Evolutionary conservation across 2,329 filamentous ascomycete species (phyloP).

Genomic region (Penicillium sp.): DNA sequence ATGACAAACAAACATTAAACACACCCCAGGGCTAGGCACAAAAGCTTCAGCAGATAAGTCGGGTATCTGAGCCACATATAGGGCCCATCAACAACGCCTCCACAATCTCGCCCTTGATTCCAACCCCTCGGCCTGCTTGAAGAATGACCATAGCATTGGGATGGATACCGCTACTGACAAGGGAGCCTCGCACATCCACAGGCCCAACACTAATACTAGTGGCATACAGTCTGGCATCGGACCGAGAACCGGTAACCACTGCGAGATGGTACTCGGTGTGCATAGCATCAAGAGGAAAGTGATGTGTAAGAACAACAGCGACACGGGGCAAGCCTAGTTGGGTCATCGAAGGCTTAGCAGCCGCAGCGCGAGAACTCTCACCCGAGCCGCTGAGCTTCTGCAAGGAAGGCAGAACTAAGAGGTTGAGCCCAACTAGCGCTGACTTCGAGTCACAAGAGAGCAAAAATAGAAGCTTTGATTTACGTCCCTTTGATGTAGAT

Average conservation of each 20-base stretch:
- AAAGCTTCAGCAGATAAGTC: neutral
- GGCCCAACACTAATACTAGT: conserved; percentile 73
- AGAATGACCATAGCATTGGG: conserved; percentile 81
- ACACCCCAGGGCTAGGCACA: too few species aligned
- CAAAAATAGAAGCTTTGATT: conserved; percentile 75
- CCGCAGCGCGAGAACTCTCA: conserved; percentile 2
- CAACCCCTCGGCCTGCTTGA: conserved; percentile 46
- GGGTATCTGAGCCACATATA: conserved; percentile 24
- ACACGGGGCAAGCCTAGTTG: conserved; percentile 71
- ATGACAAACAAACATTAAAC: too few species aligned
- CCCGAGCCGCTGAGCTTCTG: conserved; percentile 72
- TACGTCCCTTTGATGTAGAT: conserved; percentile 51
- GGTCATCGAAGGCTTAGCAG: conserved; percentile 40
- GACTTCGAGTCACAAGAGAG: conserved; percentile 91
- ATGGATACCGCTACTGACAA: conserved; percentile 75
- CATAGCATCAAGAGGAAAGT: conserved; percentile 69
- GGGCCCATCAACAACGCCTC: conserved; percentile 76
- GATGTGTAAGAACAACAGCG: conserved; percentile 68
- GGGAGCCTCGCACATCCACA: neutral
- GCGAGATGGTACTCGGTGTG: conserved; percentile 86
- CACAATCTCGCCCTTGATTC: conserved; percentile 68
- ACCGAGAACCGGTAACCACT: conserved; percentile 61
- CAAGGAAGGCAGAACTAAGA: conserved; percentile 86
- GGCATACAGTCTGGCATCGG: conserved; percentile 68
- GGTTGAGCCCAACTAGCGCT: conserved; percentile 85